Conservation (phyloP, 2,329 filamentous ascomycete species). For the Monilinia fructicola region DNA sequence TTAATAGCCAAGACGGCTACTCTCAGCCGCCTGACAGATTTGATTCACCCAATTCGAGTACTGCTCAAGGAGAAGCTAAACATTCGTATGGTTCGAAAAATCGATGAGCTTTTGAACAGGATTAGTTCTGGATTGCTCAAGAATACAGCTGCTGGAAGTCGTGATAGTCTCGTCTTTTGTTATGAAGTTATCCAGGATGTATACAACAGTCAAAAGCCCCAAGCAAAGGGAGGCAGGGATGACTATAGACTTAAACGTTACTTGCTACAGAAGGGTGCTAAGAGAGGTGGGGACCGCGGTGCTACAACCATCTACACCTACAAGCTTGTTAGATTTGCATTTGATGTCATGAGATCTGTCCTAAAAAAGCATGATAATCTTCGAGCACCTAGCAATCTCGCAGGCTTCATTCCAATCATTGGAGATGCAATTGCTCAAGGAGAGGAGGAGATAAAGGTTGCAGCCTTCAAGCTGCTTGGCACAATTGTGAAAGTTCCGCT, state of each 20-base stretch:
- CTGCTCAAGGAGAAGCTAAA: constrained; percentile 83
- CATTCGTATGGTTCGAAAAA: constrained; percentile 78
- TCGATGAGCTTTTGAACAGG: constrained; percentile 82
- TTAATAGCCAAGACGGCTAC: constrained; percentile 82
- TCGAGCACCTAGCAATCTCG: constrained; percentile 74
- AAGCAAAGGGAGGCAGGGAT: constrained; percentile 51
- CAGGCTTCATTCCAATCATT: constrained; percentile 83
- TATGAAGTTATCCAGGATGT: constrained; percentile 91
- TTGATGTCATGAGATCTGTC: constrained; percentile 84
- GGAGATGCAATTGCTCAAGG: constrained; percentile 81
- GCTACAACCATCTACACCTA: constrained; percentile 76
- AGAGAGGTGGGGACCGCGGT: constrained; percentile 69
- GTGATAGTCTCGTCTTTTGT: constrained; percentile 87
- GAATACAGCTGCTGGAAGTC: constrained; percentile 74
- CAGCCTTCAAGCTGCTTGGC: constrained; percentile 80
- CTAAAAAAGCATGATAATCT: constrained; percentile 82
- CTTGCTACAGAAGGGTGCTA: constrained; percentile 75
- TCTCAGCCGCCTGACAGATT: constrained; percentile 67
- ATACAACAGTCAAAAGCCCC: constrained; percentile 62
- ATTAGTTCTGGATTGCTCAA: constrained; percentile 80
- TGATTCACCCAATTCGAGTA: constrained; percentile 75
- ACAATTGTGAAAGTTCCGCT: constrained; percentile 84
- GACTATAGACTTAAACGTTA: constrained; percentile 69
- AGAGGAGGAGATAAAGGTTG: constrained; percentile 90
- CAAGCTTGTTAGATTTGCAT: constrained; percentile 83